Base-by-base conservation (phyloP, 169 alveolate species). In the Cryptosporidium baileyi region DNA sequence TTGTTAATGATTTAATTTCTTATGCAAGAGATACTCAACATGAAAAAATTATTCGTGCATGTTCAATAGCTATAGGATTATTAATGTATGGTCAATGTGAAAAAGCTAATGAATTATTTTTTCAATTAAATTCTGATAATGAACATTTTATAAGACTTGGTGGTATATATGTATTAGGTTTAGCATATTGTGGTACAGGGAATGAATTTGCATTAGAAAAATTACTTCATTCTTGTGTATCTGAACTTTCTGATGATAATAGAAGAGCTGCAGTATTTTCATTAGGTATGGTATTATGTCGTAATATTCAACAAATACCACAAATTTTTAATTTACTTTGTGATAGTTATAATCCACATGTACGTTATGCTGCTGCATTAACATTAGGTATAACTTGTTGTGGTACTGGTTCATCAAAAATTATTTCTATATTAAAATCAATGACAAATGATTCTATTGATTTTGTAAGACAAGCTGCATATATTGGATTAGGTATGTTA, bases 171-270 rank as follows among this genome's bases (percentile, higher is more conserved):
- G 93, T 98, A 17, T 94, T 96, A 57, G 99, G 98, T 11, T 90
- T 98, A 90, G 99, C 99, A 1, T 98, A 97, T 89, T 97, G 98
- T 62, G 99, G 99, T 43, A 95, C 98, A 47, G 93, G 96, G 59
- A 93, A 94, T 82, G 93, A 94, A 45, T 82, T 91, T 38, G 96
- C 98, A 28, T 90, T 98, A 82, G 96, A 96, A 80, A 96, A 95
- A 88, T 94, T 98, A 51, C 89, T 98, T 28, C 98, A 96, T 85
- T 90, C 95, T 61, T 95, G 99, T 32, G 99, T 97, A 4, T 94
- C 98, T 17, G 99, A 98, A 89, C 99, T 97, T 49, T 94, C 97
- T 61, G 99, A 97, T 91, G 99, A 98, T 91, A 99, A 97, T n/a
- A 93, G 99, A 67, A 92, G 99, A 82, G 99, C 99, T 3, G 99